Evolutionary conservation across 2,329 filamentous ascomycete species (phyloP).

Genomic region (Sclerotinia minor): DNA sequence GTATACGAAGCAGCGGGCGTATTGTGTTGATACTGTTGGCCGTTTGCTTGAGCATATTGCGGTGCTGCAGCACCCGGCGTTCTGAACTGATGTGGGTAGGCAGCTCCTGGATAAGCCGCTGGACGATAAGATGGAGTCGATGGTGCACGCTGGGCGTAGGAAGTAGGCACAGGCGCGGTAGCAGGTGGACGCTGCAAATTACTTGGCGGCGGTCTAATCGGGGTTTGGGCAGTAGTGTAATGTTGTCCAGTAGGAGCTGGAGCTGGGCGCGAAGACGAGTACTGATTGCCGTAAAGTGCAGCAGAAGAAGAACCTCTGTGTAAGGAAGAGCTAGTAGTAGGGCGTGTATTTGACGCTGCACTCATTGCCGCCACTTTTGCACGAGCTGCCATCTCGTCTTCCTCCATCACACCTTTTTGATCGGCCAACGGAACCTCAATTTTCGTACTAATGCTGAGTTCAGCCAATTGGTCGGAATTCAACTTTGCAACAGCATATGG

Average conservation of each 20-base stretch:
- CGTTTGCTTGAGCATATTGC: constrained; percentile 33
- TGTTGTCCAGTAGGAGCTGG: constrained; percentile 22
- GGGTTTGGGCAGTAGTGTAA: constrained; percentile 34
- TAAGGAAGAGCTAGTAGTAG: constrained; percentile 30
- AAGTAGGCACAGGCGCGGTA: constrained; percentile 36
- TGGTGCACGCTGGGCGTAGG: constrained; percentile 32
- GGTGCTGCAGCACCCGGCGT: constrained; percentile 35
- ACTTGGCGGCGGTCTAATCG: constrained; percentile 35
- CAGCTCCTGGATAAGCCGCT: constrained; percentile 35
- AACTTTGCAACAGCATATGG: constrained; percentile 59
- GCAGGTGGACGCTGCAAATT: constrained; percentile 38
- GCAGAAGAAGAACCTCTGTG: constrained; percentile 35
- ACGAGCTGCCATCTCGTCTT: constrained; percentile 47
- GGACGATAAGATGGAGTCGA: constrained; percentile 37
- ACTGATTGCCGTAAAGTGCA: constrained; percentile 42
- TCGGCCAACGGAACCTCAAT: constrained; percentile 51
- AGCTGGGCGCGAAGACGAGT: constrained; percentile 34
- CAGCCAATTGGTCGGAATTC: constrained; percentile 54
- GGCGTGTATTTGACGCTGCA: constrained; percentile 31
- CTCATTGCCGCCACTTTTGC: constrained; percentile 37
- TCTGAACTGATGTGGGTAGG: constrained; percentile 39
- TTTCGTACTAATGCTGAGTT: constrained; percentile 54
- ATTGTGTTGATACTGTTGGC: constrained; percentile 35
- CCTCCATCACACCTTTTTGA: constrained; percentile 55
- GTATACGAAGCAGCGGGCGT: constrained; percentile 33